phyloP scores from a whole-genome alignment of 306 rosid genomes.

The Lathyrus sativus region DNA sequence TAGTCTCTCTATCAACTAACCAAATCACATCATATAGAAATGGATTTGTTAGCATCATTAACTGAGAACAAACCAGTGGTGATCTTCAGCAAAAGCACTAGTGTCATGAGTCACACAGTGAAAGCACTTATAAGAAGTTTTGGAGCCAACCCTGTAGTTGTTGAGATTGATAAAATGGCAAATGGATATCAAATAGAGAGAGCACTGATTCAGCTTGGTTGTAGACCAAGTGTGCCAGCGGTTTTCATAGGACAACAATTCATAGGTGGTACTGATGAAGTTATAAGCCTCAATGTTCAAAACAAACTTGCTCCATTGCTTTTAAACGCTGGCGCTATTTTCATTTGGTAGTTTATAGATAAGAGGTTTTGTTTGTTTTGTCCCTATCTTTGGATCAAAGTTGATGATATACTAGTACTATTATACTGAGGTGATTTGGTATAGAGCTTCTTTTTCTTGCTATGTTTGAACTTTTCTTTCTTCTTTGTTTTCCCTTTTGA shows the following conservation, averaged over 20 bases:
- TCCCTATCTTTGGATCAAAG: not conserved
- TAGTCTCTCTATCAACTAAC: not conserved
- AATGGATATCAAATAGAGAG: slow-evolving; percentile 58
- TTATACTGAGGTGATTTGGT: not conserved
- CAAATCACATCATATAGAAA: slow-evolving; percentile 32
- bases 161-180: slow-evolving; percentile 59
- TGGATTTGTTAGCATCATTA: slow-evolving; percentile 58
- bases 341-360: slow-evolving; percentile 36
- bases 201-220: slow-evolving; percentile 48
- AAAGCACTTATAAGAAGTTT: slow-evolving; percentile 52
- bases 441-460: slow-evolving; percentile 4
- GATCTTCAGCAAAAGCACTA: slow-evolving; percentile 68
- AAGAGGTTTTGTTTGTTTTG: not conserved
- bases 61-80: slow-evolving; percentile 69
- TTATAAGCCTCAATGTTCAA: slow-evolving; percentile 60
- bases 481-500: slow-evolving; percentile 12
- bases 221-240: slow-evolving; percentile 68
- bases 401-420: not conserved
- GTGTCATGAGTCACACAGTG: slow-evolving; percentile 57
- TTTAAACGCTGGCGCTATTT: slow-evolving; percentile 58
- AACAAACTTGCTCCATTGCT: slow-evolving; percentile 64
- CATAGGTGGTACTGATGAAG: slow-evolving; percentile 62
- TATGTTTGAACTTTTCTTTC: not conserved
- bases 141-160: slow-evolving; percentile 53
- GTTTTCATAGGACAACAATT: slow-evolving; percentile 72